These are phyloP conservation scores for Nicotiana knightiana DNA, from an alignment of 257 asterid genomes.

Conservation along the genomic window DNA sequence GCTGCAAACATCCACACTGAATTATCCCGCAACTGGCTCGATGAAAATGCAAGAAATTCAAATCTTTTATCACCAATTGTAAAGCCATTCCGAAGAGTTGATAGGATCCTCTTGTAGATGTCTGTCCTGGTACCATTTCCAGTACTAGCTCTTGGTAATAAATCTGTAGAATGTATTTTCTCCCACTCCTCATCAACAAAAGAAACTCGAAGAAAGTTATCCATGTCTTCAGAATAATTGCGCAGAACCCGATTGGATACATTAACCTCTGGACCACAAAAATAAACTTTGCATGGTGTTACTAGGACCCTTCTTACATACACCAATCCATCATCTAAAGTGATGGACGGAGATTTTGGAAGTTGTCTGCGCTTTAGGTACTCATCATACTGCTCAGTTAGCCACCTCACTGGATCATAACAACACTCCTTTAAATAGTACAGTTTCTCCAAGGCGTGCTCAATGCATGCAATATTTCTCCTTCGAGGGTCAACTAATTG, in stretches of 20 bases:
- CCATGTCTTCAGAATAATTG: constrained; percentile 36
- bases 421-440: constrained; percentile 64
- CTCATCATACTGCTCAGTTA: constrained; percentile 38
- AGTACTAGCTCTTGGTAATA: constrained; percentile 33
- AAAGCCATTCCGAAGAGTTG: constrained; percentile 58
- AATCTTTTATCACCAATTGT: constrained; percentile 62
- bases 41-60: constrained; percentile 88
- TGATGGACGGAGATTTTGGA: constrained; percentile 58
- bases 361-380: constrained; percentile 27
- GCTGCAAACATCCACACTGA: constrained; percentile 95
- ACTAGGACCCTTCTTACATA: constrained; percentile 79
- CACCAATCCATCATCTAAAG: constrained; percentile 66
- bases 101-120: constrained; percentile 55
- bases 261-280: constrained; percentile 75
- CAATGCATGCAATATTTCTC: constrained; percentile 32
- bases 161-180: constrained; percentile 55
- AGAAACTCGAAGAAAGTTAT: constrained; percentile 82
- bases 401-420: constrained; percentile 74
- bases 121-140: constrained; percentile 40
- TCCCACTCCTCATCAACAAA: constrained; percentile 91
- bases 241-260: constrained; percentile 83
- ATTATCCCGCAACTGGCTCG: constrained; percentile 83
- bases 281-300: constrained; percentile 79
- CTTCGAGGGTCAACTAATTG: constrained; percentile 40
- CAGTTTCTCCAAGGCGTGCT: constrained; percentile 63